phyloP scores from a whole-genome alignment of 257 asterid species.

The Verbascum thapsus region DNA sequence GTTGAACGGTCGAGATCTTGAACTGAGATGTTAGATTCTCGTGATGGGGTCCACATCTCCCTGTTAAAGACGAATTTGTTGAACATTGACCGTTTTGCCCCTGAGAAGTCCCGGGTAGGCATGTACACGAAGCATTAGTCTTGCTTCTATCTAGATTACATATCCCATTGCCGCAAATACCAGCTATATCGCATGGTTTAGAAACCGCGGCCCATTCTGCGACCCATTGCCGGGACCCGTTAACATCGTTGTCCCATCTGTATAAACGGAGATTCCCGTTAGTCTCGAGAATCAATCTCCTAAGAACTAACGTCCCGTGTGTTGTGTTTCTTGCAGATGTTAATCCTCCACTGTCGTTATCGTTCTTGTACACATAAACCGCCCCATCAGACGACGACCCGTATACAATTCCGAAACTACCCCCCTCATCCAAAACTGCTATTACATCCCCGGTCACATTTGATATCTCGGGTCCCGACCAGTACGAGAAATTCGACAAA shows the following conservation, averaged over 20 bases:
- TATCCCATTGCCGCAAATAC: constrained; percentile 81
- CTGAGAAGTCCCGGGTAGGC: constrained; percentile 54
- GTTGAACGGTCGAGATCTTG: constrained; percentile 51
- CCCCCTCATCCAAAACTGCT: constrained; percentile 67
- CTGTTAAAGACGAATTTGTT: constrained; percentile 44
- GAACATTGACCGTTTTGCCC: constrained; percentile 39
- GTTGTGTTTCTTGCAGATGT: constrained; percentile 55
- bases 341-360: constrained; percentile 55
- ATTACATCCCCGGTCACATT: constrained; percentile 74
- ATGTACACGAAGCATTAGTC: constrained; percentile 71
- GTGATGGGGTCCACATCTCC: constrained; percentile 55
- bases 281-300: constrained; percentile 63
- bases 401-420: constrained; percentile 77
- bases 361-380: constrained; percentile 76
- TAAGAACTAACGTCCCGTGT: constrained; percentile 37
- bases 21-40: constrained; percentile 47
- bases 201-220: constrained; percentile 94
- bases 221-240: constrained; percentile 85
- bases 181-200: constrained; percentile 79
- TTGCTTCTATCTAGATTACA: constrained; percentile 66
- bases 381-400: constrained; percentile 77
- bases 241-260: constrained; percentile 77
- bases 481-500: constrained; percentile 60
- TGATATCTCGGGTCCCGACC: constrained; percentile 85
- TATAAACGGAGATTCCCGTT: constrained; percentile 80